Base-by-base conservation (phyloP, 1,284 basidiomycete genomes). In the Pascua sp. region DNA sequence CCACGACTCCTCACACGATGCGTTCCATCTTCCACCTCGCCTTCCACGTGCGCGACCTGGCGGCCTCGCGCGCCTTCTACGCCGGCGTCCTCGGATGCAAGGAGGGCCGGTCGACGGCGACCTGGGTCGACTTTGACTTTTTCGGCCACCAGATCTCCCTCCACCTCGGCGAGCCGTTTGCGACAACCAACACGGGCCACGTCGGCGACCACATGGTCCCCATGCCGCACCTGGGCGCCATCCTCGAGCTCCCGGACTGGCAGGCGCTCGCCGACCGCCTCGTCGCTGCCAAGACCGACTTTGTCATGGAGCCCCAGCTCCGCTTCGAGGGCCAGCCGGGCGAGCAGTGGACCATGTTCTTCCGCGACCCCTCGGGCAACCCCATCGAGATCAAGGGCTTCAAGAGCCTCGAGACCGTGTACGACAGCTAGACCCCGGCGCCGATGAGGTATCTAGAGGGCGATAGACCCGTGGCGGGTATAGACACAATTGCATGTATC, bases 291-390 rank as follows among this genome's bases (percentile, higher is more conserved):
- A 42, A 53, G n/a, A 57, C 56, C 56, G 37, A 57, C 42, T 61
- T 57, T 42, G 60, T 61, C 17, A 61, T 61, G 42, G 53, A 57
- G 60, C 60, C 60, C 15, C 60, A 61, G 53, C 18, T 57, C 44
- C 60, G 60, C 16, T 61, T 61, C 32, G 56, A 55, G 56, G 60
- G 60, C 53, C 50, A 50, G 53, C 60, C 60, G 7, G 60, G 60
- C 32, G 60, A 61, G 53, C 60, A 61, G 60, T 61, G 53, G 53
- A 61, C 60, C 36, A 61, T 61, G 60, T 61, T 61, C 60, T 61
- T 61, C 53, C 60, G 53, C 51, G 60, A 61, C 32, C 60, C 60
- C 2, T 44, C 47, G 18, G 60, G 60, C n/a, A 61, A 61, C 51
- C 60, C 60, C 8, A 57, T 61, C 18, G 60, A 61, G 56, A 49